Evolutionary conservation across 192 early-diverging fungal genomes (phyloP), one percentile per base, ranked within the genome.

Genomic region (Phlyctochytrium arcticum): DNA sequence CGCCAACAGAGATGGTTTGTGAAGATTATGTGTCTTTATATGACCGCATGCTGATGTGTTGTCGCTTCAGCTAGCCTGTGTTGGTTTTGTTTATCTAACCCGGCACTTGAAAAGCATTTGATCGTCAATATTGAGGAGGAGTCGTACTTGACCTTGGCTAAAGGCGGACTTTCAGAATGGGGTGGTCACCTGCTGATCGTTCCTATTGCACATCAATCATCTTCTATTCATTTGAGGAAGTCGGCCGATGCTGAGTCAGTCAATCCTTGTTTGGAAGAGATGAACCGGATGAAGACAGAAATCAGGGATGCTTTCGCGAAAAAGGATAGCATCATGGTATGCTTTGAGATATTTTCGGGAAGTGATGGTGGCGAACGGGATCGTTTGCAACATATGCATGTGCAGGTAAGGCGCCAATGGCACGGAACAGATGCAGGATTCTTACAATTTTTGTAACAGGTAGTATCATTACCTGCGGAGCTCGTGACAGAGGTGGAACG

Each of bases 21-120:
- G 12, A 44, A 44, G 12, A 2, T 19, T 44, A n/a, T 2, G 21
- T 1, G 21, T 44, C 21, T 44, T n/a, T 19, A 44, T n/a, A 44
- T n/a, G 39, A 2, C 15, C 39, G 39, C 1, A 44, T 44, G 12
- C 39, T 44, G 1, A 44, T 2, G 15, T 2, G 15, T 19, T 44
- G 39, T n/a, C 39, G 12, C 39, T 44, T 19, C 53, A 77, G 72
- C 74, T 17, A 36, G 65, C 30, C 78, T 86, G 4, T 98, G 96
- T 75, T 98, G 96, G 96, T 98, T 98, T 73, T 98, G 96, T 69
- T 76, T 98, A 47, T 82, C 92, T 0, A 95, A 92, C 62, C 94
- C 95, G 1, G 86, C 89, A 36, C 75, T 95, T 24, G 90, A 89
- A 65, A 92, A 93, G 73, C 93, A 96, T 49, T 77, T 98, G 58